These are phyloP conservation scores for Phytophthora pisi DNA, from an alignment of 352 stramenopile genomes.

Conservation along the genomic window DNA sequence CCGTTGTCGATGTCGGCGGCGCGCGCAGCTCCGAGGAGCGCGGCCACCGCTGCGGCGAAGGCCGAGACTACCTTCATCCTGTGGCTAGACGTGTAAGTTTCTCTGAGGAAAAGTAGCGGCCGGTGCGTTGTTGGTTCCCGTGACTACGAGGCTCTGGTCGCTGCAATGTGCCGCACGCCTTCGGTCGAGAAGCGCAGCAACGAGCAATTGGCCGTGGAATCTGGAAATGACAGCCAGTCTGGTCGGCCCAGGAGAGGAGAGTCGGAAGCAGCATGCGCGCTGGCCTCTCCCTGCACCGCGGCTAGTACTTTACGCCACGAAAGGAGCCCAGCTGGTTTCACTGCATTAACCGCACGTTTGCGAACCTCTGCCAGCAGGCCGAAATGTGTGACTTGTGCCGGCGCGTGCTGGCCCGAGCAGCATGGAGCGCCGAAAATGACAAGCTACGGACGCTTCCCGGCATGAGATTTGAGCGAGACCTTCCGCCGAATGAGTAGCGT, in stretches of 20 bases:
- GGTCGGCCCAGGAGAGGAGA: constrained; percentile 31
- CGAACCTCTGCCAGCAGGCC: constrained; percentile 8
- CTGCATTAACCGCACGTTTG: constrained; percentile 16
- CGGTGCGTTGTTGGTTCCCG: constrained; percentile 3
- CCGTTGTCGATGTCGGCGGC: constrained; percentile 61
- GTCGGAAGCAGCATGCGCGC: constrained; percentile 26
- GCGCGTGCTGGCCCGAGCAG: background rate
- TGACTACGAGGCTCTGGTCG: constrained; percentile 8
- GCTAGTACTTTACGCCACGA: constrained; percentile 32
- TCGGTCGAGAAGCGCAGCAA: constrained; percentile 12
- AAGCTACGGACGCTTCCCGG: constrained; percentile 2
- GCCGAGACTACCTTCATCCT: constrained; percentile 31
- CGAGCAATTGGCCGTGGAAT: constrained; percentile 34
- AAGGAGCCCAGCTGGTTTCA: constrained; percentile 34
- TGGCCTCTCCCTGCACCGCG: constrained; percentile 14
- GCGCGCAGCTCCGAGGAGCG: constrained; percentile 20
- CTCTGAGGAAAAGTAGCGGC: constrained; percentile 33
- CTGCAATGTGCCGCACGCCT: constrained; percentile 13
- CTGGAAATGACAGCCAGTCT: constrained; percentile 31
- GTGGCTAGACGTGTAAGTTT: constrained; percentile 26
- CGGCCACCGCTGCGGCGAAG: constrained; percentile 12
- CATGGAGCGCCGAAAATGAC: constrained; percentile 12
- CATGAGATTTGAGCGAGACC: constrained; percentile 15
- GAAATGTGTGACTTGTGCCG: background rate
- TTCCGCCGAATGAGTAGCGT: constrained; percentile 2